phyloP scores from a whole-genome alignment of 371 early-diverging fungal genomes.

The Phascolomyces articulosus region DNA sequence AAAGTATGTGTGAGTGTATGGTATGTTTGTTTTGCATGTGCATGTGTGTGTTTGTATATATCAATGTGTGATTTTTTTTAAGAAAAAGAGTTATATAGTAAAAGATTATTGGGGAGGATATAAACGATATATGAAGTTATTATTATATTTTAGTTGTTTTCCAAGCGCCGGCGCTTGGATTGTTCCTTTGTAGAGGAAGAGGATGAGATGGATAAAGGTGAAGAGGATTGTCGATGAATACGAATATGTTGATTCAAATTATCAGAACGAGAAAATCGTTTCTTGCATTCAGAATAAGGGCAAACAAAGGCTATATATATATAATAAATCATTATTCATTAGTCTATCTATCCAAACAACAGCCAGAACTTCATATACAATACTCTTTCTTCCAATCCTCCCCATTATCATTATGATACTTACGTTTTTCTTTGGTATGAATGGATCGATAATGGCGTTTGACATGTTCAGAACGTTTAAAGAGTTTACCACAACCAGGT shows the following conservation, averaged over 20 bases:
- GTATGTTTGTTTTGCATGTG: too few species aligned
- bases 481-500: slow-evolving; percentile 69
- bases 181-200: not conserved
- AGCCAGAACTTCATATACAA: not conserved
- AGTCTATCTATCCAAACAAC: not conserved
- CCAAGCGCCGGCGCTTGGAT: too few species aligned
- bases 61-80: not conserved
- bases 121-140: too few species aligned
- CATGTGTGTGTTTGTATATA: not conserved
- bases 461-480: slow-evolving; percentile 83
- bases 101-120: too few species aligned
- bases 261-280: slow-evolving; percentile 77
- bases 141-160: too few species aligned
- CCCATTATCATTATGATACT: slow-evolving; percentile 28
- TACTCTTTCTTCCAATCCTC: not conserved
- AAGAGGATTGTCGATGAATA: slow-evolving; percentile 51
- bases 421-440: slow-evolving; percentile 43
- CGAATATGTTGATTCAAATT: slow-evolving; percentile 78
- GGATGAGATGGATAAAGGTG: not conserved
- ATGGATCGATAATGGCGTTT: slow-evolving; percentile 69
- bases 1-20: too few species aligned
- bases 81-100: not conserved
- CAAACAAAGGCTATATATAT: slow-evolving; percentile 41
- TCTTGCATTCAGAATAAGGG: slow-evolving; percentile 60
- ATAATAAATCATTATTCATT: not conserved